A percentile compares a stretch with the other conserved stretches of the same genome.
These are phyloP conservation scores for Geosmithia putterillii DNA, from an alignment of 2,329 filamentous ascomycete species.

Conservation along the genomic window DNA sequence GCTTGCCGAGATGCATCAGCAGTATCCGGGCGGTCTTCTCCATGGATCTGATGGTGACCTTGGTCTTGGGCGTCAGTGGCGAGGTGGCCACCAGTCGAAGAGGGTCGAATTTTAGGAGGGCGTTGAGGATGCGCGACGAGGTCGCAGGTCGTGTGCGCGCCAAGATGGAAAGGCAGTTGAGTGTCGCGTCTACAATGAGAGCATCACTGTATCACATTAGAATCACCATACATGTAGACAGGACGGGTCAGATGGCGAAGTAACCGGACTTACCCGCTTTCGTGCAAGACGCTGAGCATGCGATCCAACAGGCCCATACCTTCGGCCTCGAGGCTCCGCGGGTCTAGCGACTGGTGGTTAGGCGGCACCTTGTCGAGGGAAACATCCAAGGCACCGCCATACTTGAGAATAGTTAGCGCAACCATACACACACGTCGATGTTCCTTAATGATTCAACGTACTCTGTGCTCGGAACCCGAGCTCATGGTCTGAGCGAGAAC, in stretches of 20 bases:
- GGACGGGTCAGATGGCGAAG: conserved; percentile 1
- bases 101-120: conserved; percentile 85
- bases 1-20: conserved; percentile 73
- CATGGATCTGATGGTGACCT: conserved; percentile 83
- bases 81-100: conserved; percentile 60
- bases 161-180: conserved; percentile 77
- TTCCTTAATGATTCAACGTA: conserved; percentile 42
- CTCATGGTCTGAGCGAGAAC: conserved; percentile 87
- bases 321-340: conserved; percentile 80
- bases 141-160: conserved; percentile 72
- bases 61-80: conserved; percentile 65
- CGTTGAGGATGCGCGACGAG: conserved; percentile 73
- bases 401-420: conserved; percentile 15
- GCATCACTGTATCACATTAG: conserved; percentile 54
- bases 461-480: conserved; percentile 67
- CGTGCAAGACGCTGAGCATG: conserved; percentile 73
- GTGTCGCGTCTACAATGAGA: conserved; percentile 75
- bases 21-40: conserved; percentile 83
- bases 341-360: conserved; percentile 69
- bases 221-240: background rate
- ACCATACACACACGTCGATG: conserved; percentile 9
- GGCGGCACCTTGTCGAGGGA: conserved; percentile 76
- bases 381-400: conserved; percentile 51
- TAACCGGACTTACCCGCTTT: conserved; percentile 53
- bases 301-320: conserved; percentile 83